phyloP scores from a whole-genome alignment of 1,284 basidiomycete species.

The Heterobasidion parviporum region DNA sequence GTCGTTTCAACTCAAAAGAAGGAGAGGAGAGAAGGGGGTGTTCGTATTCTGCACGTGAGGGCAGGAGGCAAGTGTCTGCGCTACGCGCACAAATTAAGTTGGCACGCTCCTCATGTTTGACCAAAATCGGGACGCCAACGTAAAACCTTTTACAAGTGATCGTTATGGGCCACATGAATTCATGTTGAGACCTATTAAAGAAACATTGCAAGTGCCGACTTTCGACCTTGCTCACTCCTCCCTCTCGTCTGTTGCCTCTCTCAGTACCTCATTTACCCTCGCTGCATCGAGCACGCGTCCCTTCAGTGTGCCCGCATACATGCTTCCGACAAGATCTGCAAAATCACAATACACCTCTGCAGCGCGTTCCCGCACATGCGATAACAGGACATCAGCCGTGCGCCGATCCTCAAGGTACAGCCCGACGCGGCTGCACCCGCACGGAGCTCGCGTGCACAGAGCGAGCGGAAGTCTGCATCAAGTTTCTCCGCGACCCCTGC shows the following conservation, averaged over 20 bases:
- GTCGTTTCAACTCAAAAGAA: too few relatives aligned
- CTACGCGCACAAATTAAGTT: too few relatives aligned
- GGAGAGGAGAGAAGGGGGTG: too few relatives aligned
- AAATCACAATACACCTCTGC: conserved; percentile 68
- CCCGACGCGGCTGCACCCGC: conserved; percentile 46
- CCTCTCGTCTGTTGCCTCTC: conserved; percentile 10
- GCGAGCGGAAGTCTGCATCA: conserved; percentile 43
- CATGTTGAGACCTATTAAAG: too few relatives aligned
- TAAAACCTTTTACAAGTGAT: too few relatives aligned
- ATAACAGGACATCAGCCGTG: conserved; percentile 69
- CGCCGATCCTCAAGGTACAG: conserved; percentile 75
- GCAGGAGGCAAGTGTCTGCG: too few relatives aligned
- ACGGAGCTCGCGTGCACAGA: conserved; percentile 50
- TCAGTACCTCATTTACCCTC: conserved; percentile 26
- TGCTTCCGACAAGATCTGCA: conserved; percentile 36
- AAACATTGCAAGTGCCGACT: too few relatives aligned
- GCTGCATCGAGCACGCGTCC: conserved; percentile 27
- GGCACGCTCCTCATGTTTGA: too few relatives aligned
- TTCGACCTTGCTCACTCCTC: too few relatives aligned
- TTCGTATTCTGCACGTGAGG: too few relatives aligned
- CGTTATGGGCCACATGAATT: too few relatives aligned
- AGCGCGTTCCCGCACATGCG: conserved; percentile 70
- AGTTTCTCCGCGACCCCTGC: conserved; percentile 40
- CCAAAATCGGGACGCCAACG: too few relatives aligned
- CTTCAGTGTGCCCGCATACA: conserved; percentile 30